A percentile compares a stretch with the other conserved stretches of the same genome.
Conservation (phyloP, 768 basidiomycete genomes). For the Lentinula sp. region DNA sequence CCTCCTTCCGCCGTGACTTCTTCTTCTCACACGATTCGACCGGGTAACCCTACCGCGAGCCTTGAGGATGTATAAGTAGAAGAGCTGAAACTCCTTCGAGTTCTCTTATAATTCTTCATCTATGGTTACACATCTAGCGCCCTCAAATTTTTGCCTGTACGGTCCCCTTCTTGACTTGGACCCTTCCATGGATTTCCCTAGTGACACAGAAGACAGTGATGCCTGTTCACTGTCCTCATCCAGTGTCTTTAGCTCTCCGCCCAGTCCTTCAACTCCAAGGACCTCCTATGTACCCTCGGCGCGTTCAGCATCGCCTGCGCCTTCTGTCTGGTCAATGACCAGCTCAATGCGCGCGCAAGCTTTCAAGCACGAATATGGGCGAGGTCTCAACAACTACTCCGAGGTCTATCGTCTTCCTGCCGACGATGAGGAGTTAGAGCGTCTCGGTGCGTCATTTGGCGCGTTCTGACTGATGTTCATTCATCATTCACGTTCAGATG, state of each 20-base stretch:
- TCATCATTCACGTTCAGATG: conserved; percentile 34
- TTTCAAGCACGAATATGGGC: conserved; percentile 61
- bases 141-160: not conserved
- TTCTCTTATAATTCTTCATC: not conserved
- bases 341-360: conserved; percentile 54
- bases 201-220: conserved; percentile 43
- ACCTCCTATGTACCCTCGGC: conserved; percentile 57
- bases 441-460: conserved; percentile 45
- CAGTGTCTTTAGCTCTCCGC: conserved; percentile 26
- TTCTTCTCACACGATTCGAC: conserved; percentile 2
- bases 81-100: not conserved
- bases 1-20: not conserved
- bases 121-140: not conserved
- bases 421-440: conserved; percentile 69
- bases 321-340: conserved; percentile 66
- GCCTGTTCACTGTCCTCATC: conserved; percentile 36
- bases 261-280: conserved; percentile 37
- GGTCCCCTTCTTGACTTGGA: not conserved
- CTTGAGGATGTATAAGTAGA: conserved; percentile 4
- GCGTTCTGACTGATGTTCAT: not conserved
- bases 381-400: conserved; percentile 71
- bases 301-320: conserved; percentile 60
- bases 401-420: conserved; percentile 76
- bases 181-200: conserved; percentile 16
- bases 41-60: not conserved